Percentiles rank a stretch among this genome's conserved stretches.
These are phyloP conservation scores for Naganishia albida DNA, from an alignment of 1,284 basidiomycete genomes.

Conservation along the genomic window DNA sequence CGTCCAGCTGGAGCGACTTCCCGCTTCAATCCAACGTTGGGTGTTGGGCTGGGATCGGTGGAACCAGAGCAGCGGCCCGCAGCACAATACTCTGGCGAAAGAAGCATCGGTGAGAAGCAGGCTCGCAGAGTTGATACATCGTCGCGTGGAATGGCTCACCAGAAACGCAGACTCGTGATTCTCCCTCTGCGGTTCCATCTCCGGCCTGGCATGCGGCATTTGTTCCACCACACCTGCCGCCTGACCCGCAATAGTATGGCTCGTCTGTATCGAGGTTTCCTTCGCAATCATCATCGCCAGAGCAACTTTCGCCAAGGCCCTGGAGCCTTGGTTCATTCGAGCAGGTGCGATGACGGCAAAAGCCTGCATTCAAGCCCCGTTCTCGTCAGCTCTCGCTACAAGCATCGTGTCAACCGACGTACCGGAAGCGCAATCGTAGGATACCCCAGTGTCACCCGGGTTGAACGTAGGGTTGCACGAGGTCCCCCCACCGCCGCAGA, in stretches of 20 bases:
- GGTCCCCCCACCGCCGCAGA: neutral
- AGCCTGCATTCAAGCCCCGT: no score
- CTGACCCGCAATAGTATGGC: no score
- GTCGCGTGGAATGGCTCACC: neutral
- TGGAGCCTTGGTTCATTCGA: no score
- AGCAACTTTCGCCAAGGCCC: no score
- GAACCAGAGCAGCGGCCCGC: neutral
- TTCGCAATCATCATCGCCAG: no score
- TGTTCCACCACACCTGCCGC: neutral
- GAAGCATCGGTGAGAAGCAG: neutral
- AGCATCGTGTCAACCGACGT: neutral
- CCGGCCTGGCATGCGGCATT: neutral
- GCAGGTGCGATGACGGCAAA: neutral
- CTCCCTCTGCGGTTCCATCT: neutral
- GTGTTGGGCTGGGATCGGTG: conserved; percentile 6
- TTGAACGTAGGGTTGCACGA: neutral
- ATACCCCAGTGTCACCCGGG: neutral
- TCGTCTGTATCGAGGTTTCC: no score
- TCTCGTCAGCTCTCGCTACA: no score
- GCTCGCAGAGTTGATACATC: neutral
- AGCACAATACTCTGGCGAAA: neutral
- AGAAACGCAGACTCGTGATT: neutral
- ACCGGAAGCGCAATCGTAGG: conserved; percentile 18
- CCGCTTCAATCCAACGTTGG: neutral
- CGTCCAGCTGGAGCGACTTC: neutral